Conservation (phyloP, 2,329 filamentous ascomycete species). For the Trichoderma sp. region DNA sequence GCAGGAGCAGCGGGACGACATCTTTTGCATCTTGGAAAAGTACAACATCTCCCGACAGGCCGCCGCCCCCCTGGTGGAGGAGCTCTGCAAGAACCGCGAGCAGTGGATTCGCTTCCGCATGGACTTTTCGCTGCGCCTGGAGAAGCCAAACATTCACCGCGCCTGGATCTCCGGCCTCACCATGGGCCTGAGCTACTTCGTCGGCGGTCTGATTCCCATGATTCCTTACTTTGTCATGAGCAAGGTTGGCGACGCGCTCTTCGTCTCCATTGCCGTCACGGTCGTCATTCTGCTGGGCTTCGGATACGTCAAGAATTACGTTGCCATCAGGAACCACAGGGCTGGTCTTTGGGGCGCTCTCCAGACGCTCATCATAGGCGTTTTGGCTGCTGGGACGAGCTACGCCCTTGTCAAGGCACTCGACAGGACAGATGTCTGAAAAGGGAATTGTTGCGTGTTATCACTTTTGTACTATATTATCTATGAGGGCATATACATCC, state of each 20-base stretch:
- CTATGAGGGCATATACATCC: neutral
- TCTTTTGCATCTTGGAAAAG: conserved; percentile 54
- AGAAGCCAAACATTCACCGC: conserved; percentile 48
- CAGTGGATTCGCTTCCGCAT: conserved; percentile 61
- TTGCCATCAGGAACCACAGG: conserved; percentile 53
- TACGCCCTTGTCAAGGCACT: conserved; percentile 64
- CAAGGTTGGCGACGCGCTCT: conserved; percentile 53
- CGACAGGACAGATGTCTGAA: conserved; percentile 39
- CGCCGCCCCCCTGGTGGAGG: conserved; percentile 51
- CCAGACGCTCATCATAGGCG: conserved; percentile 67
- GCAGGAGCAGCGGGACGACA: conserved; percentile 49
- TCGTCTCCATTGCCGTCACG: conserved; percentile 63
- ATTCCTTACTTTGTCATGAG: conserved; percentile 67
- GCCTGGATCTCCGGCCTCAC: conserved; percentile 62
- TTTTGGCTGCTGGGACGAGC: conserved; percentile 66
- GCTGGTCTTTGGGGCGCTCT: conserved; percentile 61
- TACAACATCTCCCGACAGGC: conserved; percentile 52
- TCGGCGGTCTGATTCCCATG: conserved; percentile 71
- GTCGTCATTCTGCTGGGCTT: conserved; percentile 63
- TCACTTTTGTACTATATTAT: conserved; percentile 5
- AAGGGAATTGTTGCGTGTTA: neutral
- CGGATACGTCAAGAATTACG: conserved; percentile 65
- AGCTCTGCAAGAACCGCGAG: conserved; percentile 51
- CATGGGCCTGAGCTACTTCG: conserved; percentile 68
- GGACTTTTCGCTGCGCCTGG: conserved; percentile 58